These are phyloP conservation scores for Ceratocystis destructans DNA, from an alignment of 2,329 filamentous ascomycete genomes.

Conservation along the genomic window DNA sequence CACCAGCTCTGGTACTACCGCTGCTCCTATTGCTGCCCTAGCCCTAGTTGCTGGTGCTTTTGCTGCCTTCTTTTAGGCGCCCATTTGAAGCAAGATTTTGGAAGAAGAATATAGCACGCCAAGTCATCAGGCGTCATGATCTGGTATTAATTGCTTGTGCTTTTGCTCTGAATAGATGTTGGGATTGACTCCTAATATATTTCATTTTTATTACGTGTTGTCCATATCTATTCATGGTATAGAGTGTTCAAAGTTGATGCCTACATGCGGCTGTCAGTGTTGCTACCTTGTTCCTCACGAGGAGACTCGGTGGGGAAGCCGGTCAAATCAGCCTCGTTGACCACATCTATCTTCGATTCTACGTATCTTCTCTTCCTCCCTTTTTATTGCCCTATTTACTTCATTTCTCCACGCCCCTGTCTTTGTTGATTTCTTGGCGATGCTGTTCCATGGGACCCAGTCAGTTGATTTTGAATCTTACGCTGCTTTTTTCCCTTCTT, in stretches of 20 bases:
- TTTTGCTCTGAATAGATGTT: background rate
- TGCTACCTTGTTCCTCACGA: background rate
- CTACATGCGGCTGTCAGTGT: background rate
- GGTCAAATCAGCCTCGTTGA: background rate
- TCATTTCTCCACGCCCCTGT: background rate
- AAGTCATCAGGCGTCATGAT: background rate
- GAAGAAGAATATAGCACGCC: background rate
- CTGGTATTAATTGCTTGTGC: background rate
- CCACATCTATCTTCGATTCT: slow-evolving; percentile 1
- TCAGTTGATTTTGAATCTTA: background rate
- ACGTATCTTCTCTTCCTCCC: background rate
- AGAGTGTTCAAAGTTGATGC: background rate
- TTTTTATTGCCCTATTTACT: slow-evolving; percentile 10
- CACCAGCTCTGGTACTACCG: slow-evolving; percentile 13
- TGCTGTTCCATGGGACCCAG: no score
- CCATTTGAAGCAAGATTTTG: background rate
- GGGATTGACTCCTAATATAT: background rate
- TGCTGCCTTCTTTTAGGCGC: slow-evolving; percentile 19
- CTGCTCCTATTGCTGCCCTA: slow-evolving; percentile 16
- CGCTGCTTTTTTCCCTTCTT: background rate
- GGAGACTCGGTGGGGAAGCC: slow-evolving; percentile 2
- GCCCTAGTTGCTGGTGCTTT: slow-evolving; percentile 19
- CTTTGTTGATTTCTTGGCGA: slow-evolving; percentile 2
- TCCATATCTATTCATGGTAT: background rate
- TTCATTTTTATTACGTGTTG: background rate